A percentile compares a stretch with the other conserved stretches of the same genome.
phyloP scores from a whole-genome alignment of 129 eudicot genomes.

The Lactuca sativa region DNA sequence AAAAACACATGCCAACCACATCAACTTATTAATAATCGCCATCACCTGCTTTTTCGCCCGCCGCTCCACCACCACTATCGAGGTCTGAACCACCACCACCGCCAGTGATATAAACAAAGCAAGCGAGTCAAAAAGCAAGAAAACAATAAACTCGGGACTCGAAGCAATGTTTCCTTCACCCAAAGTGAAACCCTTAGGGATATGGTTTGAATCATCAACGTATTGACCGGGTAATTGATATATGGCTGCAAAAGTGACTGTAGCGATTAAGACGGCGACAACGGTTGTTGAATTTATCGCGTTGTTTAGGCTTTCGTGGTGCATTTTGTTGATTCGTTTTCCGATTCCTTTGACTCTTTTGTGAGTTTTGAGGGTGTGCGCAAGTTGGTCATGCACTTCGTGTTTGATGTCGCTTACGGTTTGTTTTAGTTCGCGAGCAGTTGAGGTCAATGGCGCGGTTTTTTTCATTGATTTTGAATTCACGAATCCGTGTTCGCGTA shows the following conservation, averaged over 20 bases:
- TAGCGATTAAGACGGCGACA: conserved; percentile 71
- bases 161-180: conserved; percentile 69
- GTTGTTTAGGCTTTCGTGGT: conserved; percentile 65
- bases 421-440: conserved; percentile 60
- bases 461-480: conserved; percentile 47
- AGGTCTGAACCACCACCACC: conserved; percentile 77
- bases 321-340: conserved; percentile 66
- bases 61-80: conserved; percentile 62
- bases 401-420: conserved; percentile 79
- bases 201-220: conserved; percentile 24
- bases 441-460: conserved; percentile 31
- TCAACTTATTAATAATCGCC: conserved; percentile 68
- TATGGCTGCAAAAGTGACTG: conserved; percentile 74
- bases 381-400: conserved; percentile 64
- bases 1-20: conserved; percentile 71
- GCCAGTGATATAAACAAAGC: conserved; percentile 70
- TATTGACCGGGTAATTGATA: conserved; percentile 70
- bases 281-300: conserved; percentile 76
- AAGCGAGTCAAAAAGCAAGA: conserved; percentile 56
- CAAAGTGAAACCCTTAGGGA: conserved; percentile 22
- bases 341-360: conserved; percentile 53
- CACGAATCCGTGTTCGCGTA: conserved; percentile 43
- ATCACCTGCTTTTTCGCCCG: conserved; percentile 62
- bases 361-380: conserved; percentile 59
- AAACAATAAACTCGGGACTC: conserved; percentile 48